Percentiles rank a stretch among this genome's conserved stretches.
These are phyloP conservation scores for Alternaria metachromatica DNA, from an alignment of 2,329 filamentous ascomycete genomes.

Conservation along the genomic window DNA sequence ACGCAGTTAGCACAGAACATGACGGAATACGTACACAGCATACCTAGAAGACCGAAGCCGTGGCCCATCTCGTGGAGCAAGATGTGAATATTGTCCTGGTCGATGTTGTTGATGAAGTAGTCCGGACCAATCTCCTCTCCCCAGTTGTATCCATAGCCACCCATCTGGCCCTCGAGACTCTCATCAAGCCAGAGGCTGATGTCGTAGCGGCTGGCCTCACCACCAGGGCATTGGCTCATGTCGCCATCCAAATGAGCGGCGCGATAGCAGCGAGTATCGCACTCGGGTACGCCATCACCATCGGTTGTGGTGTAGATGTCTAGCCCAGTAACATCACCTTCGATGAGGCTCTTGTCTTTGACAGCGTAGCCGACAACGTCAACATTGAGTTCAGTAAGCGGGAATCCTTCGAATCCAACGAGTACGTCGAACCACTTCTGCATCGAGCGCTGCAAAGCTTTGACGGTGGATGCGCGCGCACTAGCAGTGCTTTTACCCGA, in stretches of 20 bases:
- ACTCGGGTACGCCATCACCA: slow-evolving; percentile 52
- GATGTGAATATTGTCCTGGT: slow-evolving; percentile 52
- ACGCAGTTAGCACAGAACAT: not conserved
- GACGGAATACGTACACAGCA: not conserved
- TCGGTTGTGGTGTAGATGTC: slow-evolving; percentile 54
- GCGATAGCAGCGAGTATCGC: slow-evolving; percentile 51
- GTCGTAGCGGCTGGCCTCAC: slow-evolving; percentile 50
- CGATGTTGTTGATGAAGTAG: slow-evolving; percentile 52
- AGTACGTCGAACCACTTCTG: slow-evolving; percentile 55
- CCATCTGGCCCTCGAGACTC: slow-evolving; percentile 46
- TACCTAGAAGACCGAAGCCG: slow-evolving; percentile 48
- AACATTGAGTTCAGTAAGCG: slow-evolving; percentile 49
- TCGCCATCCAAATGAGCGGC: slow-evolving; percentile 54
- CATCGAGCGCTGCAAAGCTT: slow-evolving; percentile 46
- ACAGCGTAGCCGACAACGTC: slow-evolving; percentile 56
- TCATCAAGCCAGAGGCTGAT: slow-evolving; percentile 55
- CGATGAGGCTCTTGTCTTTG: slow-evolving; percentile 46
- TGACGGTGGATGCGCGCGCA: slow-evolving; percentile 48
- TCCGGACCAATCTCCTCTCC: slow-evolving; percentile 54
- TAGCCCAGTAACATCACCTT: slow-evolving; percentile 44
- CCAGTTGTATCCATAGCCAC: slow-evolving; percentile 56
- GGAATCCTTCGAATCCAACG: slow-evolving; percentile 56
- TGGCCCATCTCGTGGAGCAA: slow-evolving; percentile 55
- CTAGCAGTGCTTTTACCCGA: slow-evolving; percentile 47
- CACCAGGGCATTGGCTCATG: slow-evolving; percentile 51